Evolutionary conservation across 83 land plant species (phyloP), one percentile per base, ranked within the genome.

Genomic region (Picea engelmannii): DNA sequence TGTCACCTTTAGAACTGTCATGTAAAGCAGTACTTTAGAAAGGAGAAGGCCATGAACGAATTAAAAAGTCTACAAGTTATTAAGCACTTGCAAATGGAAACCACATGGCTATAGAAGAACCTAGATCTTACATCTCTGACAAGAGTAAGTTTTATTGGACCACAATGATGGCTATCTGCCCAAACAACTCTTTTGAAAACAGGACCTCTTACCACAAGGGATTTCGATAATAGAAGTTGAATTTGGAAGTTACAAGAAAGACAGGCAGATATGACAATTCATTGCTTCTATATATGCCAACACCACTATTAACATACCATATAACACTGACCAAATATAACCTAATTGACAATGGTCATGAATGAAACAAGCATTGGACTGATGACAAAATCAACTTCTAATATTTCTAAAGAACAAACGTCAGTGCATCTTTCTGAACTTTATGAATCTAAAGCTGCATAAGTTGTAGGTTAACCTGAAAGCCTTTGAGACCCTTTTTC

Each of bases 401-500:
- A 10, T 24, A 6, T 18, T 16, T 81, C 3, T 70, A 44, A 23
- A 15, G 27, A 70, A 24, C 40, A 40, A 4, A 31, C 6, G 23
- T 10, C 38, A 15, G 6, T 73, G 58, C 23, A 15, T 81, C 17
- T 67, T 13, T 55, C 15, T 18, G 16, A 5, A 38, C 16, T 42
- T 55, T 44, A 74, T 49, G 80, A 24, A 76, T 76, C 21, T 27
- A 25, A 6, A 81, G 12, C 24, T 73, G 58, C 55, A 73, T 20
- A 73, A 49, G 49, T 73, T 44, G 44, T 6, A 23, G 62, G 16
- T 16, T 81, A 82, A 95, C 97, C 93, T 93, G 96, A 84, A 82
- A 93, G n/a, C 91, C 93, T 68, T 62, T 83, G 66, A 95, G 83
- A 25, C 89, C 91, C 86, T 79, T 82, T 81, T 89, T 93, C 60